Evolutionary conservation across 2,329 filamentous ascomycete species (phyloP).

Genomic region (Verticillium nonalfalfae): DNA sequence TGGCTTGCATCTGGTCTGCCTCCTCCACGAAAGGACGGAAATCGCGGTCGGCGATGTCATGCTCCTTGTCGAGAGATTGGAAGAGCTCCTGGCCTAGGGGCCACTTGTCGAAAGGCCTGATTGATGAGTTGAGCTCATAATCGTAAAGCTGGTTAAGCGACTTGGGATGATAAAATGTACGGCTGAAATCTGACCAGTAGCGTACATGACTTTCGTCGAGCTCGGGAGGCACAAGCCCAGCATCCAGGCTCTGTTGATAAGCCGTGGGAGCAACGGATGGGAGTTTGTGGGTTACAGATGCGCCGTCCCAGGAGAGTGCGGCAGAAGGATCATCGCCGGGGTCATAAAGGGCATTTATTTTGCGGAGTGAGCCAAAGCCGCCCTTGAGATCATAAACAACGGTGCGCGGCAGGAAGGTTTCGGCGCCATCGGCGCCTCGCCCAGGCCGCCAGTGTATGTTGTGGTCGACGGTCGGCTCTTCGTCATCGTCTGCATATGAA

Average conservation of each 20-base stretch:
- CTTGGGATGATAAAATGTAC: slow-evolving; percentile 84
- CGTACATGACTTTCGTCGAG: slow-evolving; percentile 68
- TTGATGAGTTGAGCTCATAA: slow-evolving; percentile 72
- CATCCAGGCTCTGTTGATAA: slow-evolving; percentile 76
- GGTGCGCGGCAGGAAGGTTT: slow-evolving; percentile 88
- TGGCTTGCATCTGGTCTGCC: slow-evolving; percentile 83
- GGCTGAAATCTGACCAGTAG: slow-evolving; percentile 95
- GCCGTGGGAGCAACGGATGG: slow-evolving; percentile 60
- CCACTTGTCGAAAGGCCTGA: slow-evolving; percentile 80
- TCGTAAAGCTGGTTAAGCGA: slow-evolving; percentile 85
- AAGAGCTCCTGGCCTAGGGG: slow-evolving; percentile 70
- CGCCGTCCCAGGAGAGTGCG: slow-evolving; percentile 46
- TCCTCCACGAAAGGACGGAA: slow-evolving; percentile 85
- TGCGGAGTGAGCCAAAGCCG: slow-evolving; percentile 80
- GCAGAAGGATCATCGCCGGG: slow-evolving; percentile 20
- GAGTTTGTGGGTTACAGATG: slow-evolving; percentile 62
- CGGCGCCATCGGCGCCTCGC: slow-evolving; percentile 72
- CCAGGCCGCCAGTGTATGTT: slow-evolving; percentile 86
- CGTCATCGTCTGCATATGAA: slow-evolving; percentile 62
- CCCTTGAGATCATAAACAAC: slow-evolving; percentile 94
- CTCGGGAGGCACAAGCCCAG: slow-evolving; percentile 55
- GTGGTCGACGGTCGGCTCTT: slow-evolving; percentile 64
- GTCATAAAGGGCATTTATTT: slow-evolving; percentile 85
- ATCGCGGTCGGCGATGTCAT: slow-evolving; percentile 87
- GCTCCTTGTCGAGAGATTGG: slow-evolving; percentile 63